Percentiles rank a stretch among this genome's conserved stretches.
phyloP scores from a whole-genome alignment of 139 green algal genomes.

The Trebouxia sp. region DNA sequence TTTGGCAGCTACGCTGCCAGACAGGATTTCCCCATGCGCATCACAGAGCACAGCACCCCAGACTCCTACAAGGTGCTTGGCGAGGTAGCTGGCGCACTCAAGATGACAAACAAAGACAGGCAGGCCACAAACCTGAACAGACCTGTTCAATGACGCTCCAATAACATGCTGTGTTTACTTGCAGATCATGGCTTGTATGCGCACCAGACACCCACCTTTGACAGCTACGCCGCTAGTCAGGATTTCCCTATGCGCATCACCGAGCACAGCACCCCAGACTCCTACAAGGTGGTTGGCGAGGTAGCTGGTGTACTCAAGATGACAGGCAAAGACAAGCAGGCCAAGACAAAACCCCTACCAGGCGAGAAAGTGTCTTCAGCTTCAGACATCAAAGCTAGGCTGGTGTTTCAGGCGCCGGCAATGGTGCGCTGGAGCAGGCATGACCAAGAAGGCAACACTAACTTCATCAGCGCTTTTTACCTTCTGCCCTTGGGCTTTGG shows the following conservation, averaged over 20 bases:
- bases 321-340: constrained; percentile 3
- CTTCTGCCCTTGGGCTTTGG: constrained; percentile 29
- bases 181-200: constrained; percentile 37
- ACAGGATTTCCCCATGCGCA: constrained; percentile 32
- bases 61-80: constrained; percentile 14
- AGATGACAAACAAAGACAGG: constrained; percentile 20
- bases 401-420: constrained; percentile 33
- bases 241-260: constrained; percentile 34
- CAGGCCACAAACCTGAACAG: too few species aligned
- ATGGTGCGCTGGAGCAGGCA: constrained; percentile 29
- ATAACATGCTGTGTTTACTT: too few species aligned
- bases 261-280: neutral
- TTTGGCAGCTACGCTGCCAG: constrained; percentile 39
- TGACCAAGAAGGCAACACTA: constrained; percentile 25
- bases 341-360: constrained; percentile 24
- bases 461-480: constrained; percentile 43
- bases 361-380: constrained; percentile 24
- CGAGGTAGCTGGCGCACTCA: constrained; percentile 28
- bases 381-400: constrained; percentile 5
- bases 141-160: too few species aligned
- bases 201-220: constrained; percentile 38
- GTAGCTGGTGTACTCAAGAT: constrained; percentile 33
- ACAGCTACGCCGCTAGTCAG: constrained; percentile 33
- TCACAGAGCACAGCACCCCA: constrained; percentile 19
- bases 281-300: constrained; percentile 14